Base-by-base conservation (phyloP, 495 filamentous ascomycete genomes). In the Daldinia caldariorum region DNA sequence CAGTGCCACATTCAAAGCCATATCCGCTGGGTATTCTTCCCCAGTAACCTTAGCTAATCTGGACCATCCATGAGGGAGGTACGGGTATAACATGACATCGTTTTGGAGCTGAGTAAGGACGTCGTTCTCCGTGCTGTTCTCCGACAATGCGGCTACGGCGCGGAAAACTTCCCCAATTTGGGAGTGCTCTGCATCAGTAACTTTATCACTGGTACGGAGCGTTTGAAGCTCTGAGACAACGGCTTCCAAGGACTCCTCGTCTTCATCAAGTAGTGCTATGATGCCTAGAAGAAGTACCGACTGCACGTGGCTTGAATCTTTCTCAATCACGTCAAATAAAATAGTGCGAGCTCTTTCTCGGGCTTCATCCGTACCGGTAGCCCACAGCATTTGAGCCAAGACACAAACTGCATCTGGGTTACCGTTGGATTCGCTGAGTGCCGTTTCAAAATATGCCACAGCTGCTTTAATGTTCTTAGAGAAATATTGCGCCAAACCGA, bases 321-420 rank as follows among this genome's bases (percentile, higher is more conserved):
- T 83, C 72, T 94, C 91, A 14, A 97, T 88, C 56, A 90, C 81
- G 13, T 89, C 88, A 71, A 97, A 93, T 20, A 98, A 79, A 63
- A 95, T 86, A 54, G 96, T 88, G 5, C 92, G 85, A 12, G 94
- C 93, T 61, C 92, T 87, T 45, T 85, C 85, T 43, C 89, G 84
- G 54, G 94, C 91, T 12, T 91, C 87, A 7, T 90, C 87, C 1
- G 88, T 89, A 26, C 92, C 94, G 74, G 91, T 94, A 3, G 92
- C 93, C 94, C 94, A 99, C 6, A 98, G 84, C 3, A 97, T 89
- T 75, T 98, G 91, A 2, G 94, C 90, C 8, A 98, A 84, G 14
- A 97, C 84, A 74, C 94, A 97, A 14, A 94, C 89, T 4, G 94
- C 90, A 77, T 99, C 92, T 2, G 94, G 92, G 59, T 92, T 87